Evolutionary conservation across 805 yeast species (phyloP).

Genomic region (Lipomyces orientalis): DNA sequence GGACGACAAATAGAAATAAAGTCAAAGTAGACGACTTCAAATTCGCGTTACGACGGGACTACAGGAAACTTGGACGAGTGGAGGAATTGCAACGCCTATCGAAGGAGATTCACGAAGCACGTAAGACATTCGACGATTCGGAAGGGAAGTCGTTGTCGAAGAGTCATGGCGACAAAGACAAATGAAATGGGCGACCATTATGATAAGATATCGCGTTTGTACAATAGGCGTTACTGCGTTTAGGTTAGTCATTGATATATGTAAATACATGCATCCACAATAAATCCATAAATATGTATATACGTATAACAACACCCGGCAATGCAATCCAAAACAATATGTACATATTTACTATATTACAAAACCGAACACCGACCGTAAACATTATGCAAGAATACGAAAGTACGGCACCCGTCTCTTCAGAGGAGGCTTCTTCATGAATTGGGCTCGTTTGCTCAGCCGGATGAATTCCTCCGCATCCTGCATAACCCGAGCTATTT

Average conservation of each 20-base stretch:
- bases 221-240: background rate
- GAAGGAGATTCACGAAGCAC: conserved; percentile 66
- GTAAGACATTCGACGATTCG: conserved; percentile 67
- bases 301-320: conserved; percentile 5
- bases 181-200: background rate
- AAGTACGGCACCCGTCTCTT: conserved; percentile 9
- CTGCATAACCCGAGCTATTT: conserved; percentile 11
- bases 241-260: background rate
- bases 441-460: background rate
- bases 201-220: background rate
- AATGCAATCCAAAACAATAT: background rate
- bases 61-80: conserved; percentile 70
- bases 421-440: background rate
- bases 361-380: conserved; percentile 2
- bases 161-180: conserved; percentile 13
- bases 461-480: conserved; percentile 7
- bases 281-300: background rate
- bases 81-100: conserved; percentile 66
- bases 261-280: background rate
- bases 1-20: conserved; percentile 61
- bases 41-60: conserved; percentile 70
- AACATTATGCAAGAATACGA: conserved; percentile 2
- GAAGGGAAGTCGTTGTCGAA: conserved; percentile 52
- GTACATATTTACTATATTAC: background rate
- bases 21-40: conserved; percentile 74